Base-by-base conservation (phyloP, 2,329 filamentous ascomycete genomes). In the Aspergillus japonicus region DNA sequence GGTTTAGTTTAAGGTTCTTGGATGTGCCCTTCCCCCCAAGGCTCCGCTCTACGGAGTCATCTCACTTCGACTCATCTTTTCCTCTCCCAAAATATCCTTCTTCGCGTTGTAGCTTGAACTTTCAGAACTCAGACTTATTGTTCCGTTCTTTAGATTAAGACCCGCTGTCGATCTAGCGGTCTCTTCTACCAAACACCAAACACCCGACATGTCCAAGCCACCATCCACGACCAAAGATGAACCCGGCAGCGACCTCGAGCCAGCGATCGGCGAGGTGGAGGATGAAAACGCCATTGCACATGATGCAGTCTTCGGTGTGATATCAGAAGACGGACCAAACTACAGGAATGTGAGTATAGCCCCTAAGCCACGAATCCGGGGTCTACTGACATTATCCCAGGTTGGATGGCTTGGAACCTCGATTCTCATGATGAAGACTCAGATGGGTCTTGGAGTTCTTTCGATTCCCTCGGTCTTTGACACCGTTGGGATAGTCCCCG, bases 401-500 rank as follows among this genome's bases (percentile, higher is more conserved):
- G 74, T 79, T 39, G 77, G 77, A 48, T 81, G 76, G 77, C 54
- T 78, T 1, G 78, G 77, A n/a, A 79, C 79, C 12, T 67, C 71
- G 0, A 75, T 72, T 21, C 67, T 80, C 49, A 80, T 80, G 77
- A 74, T 79, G 66, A 80, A 81, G 65, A 77, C 75, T 1, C 75
- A 79, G 57, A 74, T 80, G 31, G 78, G 78, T 5, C 72, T 81
- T 5, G 68, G 78, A 29, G 79, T 83, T 16, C 72, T 83, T 16
- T 80, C 80, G 0, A 81, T 83, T 35, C 81, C 81, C 0, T 62
- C 68, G 6, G 75, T 74, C 0, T 81, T 82, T 58, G 69, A 83
- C 53, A 69, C 69, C 1, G 71, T 83, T 2, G 81, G 81, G 6
- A 68, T 83, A 21, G 69, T 82, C 16, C 81, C 81, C 0, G 81